Conservation (phyloP, 495 filamentous ascomycete genomes). For the Podospora anserina region DNA sequence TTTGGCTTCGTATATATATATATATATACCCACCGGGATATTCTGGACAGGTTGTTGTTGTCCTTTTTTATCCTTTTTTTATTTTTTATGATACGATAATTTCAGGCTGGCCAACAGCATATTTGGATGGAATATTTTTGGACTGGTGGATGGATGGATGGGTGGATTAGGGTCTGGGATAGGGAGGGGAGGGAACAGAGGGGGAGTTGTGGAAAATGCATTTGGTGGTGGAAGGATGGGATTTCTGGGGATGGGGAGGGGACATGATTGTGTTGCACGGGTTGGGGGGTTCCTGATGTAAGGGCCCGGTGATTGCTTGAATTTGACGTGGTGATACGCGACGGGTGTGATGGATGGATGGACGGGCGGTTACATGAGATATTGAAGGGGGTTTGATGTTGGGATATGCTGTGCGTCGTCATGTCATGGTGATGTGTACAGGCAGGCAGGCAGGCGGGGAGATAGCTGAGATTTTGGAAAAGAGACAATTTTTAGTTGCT, state of each 20-base stretch:
- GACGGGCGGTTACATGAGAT: no score
- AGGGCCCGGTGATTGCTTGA: no score
- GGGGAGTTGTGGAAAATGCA: not conserved
- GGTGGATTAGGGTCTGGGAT: not conserved
- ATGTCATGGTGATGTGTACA: no score
- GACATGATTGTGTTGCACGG: no score
- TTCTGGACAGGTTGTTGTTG: conserved; percentile 2
- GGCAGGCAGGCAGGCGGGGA: no score
- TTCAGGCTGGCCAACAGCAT: not conserved
- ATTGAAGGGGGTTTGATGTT: no score
- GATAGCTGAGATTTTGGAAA: not conserved
- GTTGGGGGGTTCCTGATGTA: no score
- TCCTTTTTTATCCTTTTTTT: not conserved
- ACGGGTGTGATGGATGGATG: no score
- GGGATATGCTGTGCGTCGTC: no score
- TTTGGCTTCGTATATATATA: conserved; percentile 14
- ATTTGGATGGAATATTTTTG: not conserved
- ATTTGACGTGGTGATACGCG: no score
- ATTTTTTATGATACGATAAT: not conserved
- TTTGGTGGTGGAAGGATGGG: not conserved
- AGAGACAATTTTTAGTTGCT: not conserved
- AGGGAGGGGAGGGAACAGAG: not conserved
- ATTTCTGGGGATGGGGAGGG: not conserved
- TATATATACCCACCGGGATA: conserved; percentile 17
- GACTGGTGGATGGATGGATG: not conserved